A percentile compares a stretch with the other conserved stretches of the same genome.
Conservation (phyloP, 1,139 yeast genomes). For the Saccharomyces pastorianus region DNA sequence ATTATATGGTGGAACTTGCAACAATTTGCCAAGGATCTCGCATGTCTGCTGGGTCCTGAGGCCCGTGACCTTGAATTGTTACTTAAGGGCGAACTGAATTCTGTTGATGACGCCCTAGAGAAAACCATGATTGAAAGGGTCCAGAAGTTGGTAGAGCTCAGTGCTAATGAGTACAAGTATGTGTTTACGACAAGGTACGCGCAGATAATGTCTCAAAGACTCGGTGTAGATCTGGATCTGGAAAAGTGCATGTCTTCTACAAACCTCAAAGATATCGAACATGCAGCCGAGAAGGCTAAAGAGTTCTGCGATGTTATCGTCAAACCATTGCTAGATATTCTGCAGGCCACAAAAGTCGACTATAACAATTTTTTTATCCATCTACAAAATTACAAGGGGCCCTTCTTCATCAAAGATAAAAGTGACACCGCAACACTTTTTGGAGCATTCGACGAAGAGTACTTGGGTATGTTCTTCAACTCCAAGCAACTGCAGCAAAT, state of each 20-base stretch:
- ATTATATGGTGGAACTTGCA: constrained; percentile 92
- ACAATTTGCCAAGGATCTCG: constrained; percentile 75
- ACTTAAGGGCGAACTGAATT: constrained; percentile 31
- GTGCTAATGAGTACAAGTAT: constrained; percentile 58
- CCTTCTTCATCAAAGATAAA: constrained; percentile 7
- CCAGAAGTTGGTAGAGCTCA: constrained; percentile 52
- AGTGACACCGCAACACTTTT: constrained; percentile 13
- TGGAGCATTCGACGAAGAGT: constrained; percentile 25
- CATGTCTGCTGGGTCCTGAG: constrained; percentile 72
- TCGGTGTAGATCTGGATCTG: constrained; percentile 56
- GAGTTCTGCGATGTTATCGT: constrained; percentile 34
- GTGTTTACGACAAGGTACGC: constrained; percentile 55
- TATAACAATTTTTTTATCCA: constrained; percentile 69
- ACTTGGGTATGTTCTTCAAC: constrained; percentile 36
- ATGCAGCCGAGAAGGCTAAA: constrained; percentile 9
- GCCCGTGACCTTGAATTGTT: constrained; percentile 36
- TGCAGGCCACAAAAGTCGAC: constrained; percentile 59
- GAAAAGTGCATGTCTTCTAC: constrained; percentile 10
- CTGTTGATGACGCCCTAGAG: constrained; percentile 42
- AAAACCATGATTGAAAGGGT: constrained; percentile 53
- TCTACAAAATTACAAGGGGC: constrained; percentile 40
- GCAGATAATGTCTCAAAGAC: constrained; percentile 51
- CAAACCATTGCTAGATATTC: constrained; percentile 54
- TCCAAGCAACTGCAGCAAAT: constrained; percentile 19
- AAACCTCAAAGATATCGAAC: constrained; percentile 7